Conservation (phyloP, 2,329 filamentous ascomycete genomes). For the Aspergillus japonicus region DNA sequence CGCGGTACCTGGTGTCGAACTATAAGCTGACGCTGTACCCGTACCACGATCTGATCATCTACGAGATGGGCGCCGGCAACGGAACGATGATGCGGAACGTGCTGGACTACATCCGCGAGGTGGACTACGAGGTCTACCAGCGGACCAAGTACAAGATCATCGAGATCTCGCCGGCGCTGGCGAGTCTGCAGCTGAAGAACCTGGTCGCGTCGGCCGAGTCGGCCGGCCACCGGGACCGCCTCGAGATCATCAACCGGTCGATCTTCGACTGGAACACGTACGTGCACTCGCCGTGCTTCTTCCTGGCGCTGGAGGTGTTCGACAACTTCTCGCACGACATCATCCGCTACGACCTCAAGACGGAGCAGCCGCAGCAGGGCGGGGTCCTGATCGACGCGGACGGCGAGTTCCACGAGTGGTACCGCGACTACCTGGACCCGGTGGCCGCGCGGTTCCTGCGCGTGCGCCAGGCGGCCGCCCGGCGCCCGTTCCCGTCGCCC, state of each 20-base stretch:
- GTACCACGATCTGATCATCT: conserved; percentile 95
- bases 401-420: conserved; percentile 95
- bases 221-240: conserved; percentile 75
- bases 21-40: conserved; percentile 93
- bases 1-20: conserved; percentile 92
- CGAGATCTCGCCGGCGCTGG: conserved; percentile 84
- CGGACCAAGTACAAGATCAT: conserved; percentile 94
- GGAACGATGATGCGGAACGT: conserved; percentile 98
- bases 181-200: conserved; percentile 71
- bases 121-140: conserved; percentile 87
- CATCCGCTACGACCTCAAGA: conserved; percentile 82
- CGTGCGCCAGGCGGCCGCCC: conserved; percentile 72
- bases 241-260: conserved; percentile 91
- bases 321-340: conserved; percentile 97
- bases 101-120: conserved; percentile 88
- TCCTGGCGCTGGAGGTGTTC: conserved; percentile 95
- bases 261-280: conserved; percentile 91
- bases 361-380: conserved; percentile 81
- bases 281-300: conserved; percentile 93
- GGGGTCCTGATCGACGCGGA: conserved; percentile 79
- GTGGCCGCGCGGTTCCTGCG: conserved; percentile 78
- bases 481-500: conserved; percentile 44
- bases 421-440: conserved; percentile 75
- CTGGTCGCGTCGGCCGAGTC: conserved; percentile 65
- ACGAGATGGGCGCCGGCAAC: conserved; percentile 97